Evolutionary conservation across 768 basidiomycete species (phyloP), one percentile per base, ranked within the genome.

Genomic region (Mycena indigotica): DNA sequence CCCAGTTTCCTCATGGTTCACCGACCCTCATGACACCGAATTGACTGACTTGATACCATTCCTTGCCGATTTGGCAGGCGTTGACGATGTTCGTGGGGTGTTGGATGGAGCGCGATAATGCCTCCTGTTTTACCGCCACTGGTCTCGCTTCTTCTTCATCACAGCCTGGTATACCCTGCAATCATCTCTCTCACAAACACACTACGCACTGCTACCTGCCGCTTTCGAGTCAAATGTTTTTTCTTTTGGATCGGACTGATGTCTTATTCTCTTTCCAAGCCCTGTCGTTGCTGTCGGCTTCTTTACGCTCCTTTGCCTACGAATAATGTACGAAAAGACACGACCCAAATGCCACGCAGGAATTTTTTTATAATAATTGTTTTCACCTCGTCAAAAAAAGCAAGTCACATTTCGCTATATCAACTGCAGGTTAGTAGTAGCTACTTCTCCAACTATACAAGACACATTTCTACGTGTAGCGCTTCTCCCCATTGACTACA

Each of bases 1-100:
- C 1, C 88, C 88, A 6, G 86, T 90, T 58, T 87, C 86, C 40
- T 84, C 83, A 21, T 90, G 88, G 88, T 89, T 89, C 73, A 89
- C 86, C 72, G 86, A 85, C 68, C 87, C 87, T 5, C 86, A 88
- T 67, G 87, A 89, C 66, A 86, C 85, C 19, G 87, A 89, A 67
- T 73, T 89, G 55, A 86, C 85, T 28, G 87, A 88, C 66, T 72
- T 89, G 44, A 80, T 84, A 38, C 84, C 84, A 13, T 88, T 89
- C 79, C 76, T 90, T 49, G 72, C 82, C 25, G 88, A 90, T 66
- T 74, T 90, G 25, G 75, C 73, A 13, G 71, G 73, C 17, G 85
- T 87, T 26, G 82, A 82, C 46, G 88, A 90, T 67, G 82, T 89
- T 28, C 76, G 88, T 30, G 84, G 79, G 35, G 82, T 86, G 6